Conservation (phyloP, 768 basidiomycete species). For the Paxillus involutus region DNA sequence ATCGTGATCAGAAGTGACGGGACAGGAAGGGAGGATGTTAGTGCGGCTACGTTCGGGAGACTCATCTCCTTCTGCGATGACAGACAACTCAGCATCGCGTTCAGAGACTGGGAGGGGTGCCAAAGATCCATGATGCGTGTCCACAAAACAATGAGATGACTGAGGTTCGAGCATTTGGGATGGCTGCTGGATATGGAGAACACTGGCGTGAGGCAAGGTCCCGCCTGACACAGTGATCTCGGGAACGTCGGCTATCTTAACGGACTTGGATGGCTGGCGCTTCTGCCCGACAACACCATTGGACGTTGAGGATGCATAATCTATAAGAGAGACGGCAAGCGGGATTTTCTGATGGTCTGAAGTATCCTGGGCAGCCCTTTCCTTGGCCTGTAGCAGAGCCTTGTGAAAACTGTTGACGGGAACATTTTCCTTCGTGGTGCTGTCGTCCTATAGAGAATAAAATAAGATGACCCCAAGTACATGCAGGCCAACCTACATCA, state of each 20-base stretch:
- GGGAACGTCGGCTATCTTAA: constrained; percentile 6
- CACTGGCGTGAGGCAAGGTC: neutral
- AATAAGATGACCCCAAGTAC: constrained; percentile 8
- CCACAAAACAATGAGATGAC: neutral
- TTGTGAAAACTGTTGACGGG: constrained; percentile 49
- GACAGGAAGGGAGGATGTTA: constrained; percentile 1
- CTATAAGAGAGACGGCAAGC: neutral
- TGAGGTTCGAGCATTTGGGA: neutral
- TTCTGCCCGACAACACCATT: neutral
- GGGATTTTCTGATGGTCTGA: neutral
- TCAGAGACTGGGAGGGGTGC: constrained; percentile 22
- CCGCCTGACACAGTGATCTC: constrained; percentile 7
- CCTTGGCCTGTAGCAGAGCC: constrained; percentile 39
- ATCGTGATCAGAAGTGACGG: neutral
- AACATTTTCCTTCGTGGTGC: constrained; percentile 38
- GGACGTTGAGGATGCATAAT: neutral
- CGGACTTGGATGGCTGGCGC: neutral
- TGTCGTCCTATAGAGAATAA: constrained; percentile 31
- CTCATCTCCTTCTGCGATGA: constrained; percentile 75
- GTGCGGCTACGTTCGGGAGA: constrained; percentile 38
- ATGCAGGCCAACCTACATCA: constrained; percentile 39
- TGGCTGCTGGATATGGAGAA: neutral
- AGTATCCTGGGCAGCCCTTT: constrained; percentile 10
- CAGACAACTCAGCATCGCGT: constrained; percentile 52
- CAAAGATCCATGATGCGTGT: constrained; percentile 1